A percentile compares a stretch with the other conserved stretches of the same genome.
These are phyloP conservation scores for Saitozyma sp. DNA, from an alignment of 768 basidiomycete species.

Conservation along the genomic window DNA sequence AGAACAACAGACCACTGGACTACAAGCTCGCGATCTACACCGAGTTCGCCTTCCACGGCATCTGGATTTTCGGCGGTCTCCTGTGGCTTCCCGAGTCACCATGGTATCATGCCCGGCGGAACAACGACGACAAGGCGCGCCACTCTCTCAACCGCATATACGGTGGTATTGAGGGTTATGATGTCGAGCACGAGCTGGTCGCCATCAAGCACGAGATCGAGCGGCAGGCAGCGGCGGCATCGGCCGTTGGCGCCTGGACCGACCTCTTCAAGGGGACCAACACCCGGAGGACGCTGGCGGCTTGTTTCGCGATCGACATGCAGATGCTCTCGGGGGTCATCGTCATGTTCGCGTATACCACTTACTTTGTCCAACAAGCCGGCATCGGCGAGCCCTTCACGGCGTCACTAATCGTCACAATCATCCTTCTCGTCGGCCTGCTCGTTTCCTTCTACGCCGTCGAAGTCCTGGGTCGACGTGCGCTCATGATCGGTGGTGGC, in stretches of 20 bases:
- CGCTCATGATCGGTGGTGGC: no score
- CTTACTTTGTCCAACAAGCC: slow-evolving; percentile 1
- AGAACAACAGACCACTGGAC: neutral
- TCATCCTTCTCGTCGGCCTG: slow-evolving; percentile 1
- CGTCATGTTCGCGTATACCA: slow-evolving; percentile 1
- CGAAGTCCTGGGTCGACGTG: no score
- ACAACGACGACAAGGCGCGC: neutral
- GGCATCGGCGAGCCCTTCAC: neutral
- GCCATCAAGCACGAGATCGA: no score
- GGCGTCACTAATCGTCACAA: neutral
- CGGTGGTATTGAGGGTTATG: no score
- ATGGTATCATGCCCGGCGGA: slow-evolving; percentile 4
- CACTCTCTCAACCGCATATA: no score
- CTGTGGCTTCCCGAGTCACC: slow-evolving; percentile 7
- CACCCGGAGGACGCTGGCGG: neutral
- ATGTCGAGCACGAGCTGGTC: no score
- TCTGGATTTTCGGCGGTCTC: slow-evolving; percentile 2
- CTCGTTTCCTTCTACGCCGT: no score
- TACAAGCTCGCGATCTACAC: slow-evolving; percentile 4
- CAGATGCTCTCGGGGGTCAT: neutral
- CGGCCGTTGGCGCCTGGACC: no score
- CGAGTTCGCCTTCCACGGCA: slow-evolving; percentile 1
- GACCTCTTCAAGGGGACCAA: slow-evolving; percentile 1
- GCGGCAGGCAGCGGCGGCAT: no score
- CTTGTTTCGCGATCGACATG: neutral